Conservation (phyloP, 2,329 filamentous ascomycete species). For the Exophiala lecanii-corni region DNA sequence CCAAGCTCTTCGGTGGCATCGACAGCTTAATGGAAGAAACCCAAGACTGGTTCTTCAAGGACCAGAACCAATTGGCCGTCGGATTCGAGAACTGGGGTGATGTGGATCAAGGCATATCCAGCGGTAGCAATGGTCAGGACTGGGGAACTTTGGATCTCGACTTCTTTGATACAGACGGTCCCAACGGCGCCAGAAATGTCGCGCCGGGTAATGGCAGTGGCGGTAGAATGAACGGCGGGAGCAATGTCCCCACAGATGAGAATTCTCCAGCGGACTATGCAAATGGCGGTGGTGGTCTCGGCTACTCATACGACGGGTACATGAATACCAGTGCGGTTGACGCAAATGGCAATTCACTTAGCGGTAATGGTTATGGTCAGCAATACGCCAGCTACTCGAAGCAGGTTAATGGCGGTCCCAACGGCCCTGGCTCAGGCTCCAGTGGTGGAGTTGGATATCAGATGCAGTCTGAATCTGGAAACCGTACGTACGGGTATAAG, state of each 20-base stretch:
- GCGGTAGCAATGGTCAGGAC: slow-evolving; percentile 7
- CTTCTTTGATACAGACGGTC: slow-evolving; percentile 16
- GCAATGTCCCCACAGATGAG: slow-evolving; percentile 8
- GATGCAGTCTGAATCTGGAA: neutral
- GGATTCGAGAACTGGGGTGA: slow-evolving; percentile 59
- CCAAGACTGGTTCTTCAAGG: slow-evolving; percentile 61
- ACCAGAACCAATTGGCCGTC: slow-evolving; percentile 56
- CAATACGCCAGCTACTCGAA: slow-evolving; percentile 2
- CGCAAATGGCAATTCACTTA: neutral
- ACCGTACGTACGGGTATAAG: slow-evolving; percentile 1
- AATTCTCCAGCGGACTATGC: slow-evolving; percentile 12
- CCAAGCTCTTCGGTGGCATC: slow-evolving; percentile 55
- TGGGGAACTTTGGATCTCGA: slow-evolving; percentile 21
- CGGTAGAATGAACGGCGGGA: neutral
- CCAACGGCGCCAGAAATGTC: neutral
- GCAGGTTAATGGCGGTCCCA: neutral
- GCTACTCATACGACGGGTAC: neutral
- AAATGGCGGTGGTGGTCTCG: slow-evolving; percentile 7
- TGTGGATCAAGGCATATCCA: neutral
- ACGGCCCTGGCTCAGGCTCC: neutral
- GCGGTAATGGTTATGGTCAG: neutral
- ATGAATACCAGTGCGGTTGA: neutral
- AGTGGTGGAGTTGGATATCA: neutral
- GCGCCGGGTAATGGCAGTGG: neutral
- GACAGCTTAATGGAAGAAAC: slow-evolving; percentile 59